These are phyloP conservation scores for Laetiporus sulphureus DNA, from an alignment of 1,284 basidiomycete genomes.

Conservation along the genomic window DNA sequence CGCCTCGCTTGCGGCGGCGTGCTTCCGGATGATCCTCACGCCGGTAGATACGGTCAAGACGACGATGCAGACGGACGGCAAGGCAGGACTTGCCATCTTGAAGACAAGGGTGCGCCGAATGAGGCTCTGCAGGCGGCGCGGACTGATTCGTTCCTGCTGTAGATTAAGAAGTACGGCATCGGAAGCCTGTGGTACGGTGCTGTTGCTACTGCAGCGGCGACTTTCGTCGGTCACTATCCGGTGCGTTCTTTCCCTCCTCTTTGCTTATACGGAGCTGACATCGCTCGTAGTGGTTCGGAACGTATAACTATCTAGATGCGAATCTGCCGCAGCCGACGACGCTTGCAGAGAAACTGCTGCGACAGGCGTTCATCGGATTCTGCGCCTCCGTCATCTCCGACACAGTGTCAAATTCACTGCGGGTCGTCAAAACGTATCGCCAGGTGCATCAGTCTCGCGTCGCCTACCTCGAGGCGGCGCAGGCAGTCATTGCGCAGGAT, in stretches of 20 bases:
- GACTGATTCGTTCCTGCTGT: not conserved
- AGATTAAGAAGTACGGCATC: conserved; percentile 72
- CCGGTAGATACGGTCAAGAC: conserved; percentile 91
- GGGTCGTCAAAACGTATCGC: conserved; percentile 90
- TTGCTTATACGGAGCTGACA: not conserved
- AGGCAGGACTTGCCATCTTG: conserved; percentile 57
- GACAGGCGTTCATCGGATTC: conserved; percentile 87
- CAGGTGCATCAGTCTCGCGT: conserved; percentile 80
- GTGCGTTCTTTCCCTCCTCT: conserved; percentile 28
- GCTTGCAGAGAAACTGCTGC: conserved; percentile 50
- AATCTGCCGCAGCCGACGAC: conserved; percentile 53
- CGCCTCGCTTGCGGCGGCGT: conserved; percentile 63
- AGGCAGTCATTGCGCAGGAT: conserved; percentile 57
- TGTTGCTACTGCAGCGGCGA: conserved; percentile 82
- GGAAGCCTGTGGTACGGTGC: conserved; percentile 84
- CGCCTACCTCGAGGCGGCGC: conserved; percentile 66
- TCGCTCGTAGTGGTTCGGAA: conserved; percentile 70
- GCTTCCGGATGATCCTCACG: conserved; percentile 78
- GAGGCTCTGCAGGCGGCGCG: not conserved
- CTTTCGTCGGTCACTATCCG: conserved; percentile 87
- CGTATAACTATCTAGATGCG: conserved; percentile 75
- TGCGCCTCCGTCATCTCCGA: conserved; percentile 77
- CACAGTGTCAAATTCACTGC: conserved; percentile 76
- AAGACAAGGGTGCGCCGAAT: conserved; percentile 53
- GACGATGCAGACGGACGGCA: conserved; percentile 85